These are phyloP conservation scores for Naegleria gruberi DNA, from an alignment of 208 protist species.

Conservation along the genomic window DNA sequence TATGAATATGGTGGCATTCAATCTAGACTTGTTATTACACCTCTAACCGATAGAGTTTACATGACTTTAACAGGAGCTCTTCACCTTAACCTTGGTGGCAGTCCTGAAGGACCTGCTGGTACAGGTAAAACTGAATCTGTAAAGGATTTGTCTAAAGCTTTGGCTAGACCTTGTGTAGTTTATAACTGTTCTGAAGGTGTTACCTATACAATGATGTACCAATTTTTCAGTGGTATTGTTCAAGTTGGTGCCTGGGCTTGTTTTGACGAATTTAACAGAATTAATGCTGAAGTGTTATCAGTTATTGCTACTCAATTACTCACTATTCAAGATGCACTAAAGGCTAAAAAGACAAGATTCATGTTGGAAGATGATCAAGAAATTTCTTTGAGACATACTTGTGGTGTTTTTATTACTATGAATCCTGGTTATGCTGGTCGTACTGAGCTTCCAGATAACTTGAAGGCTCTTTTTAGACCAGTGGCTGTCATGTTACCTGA, in stretches of 20 bases:
- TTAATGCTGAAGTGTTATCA: slow-evolving; percentile 96
- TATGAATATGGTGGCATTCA: slow-evolving; percentile 95
- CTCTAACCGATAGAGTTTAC: slow-evolving; percentile 94
- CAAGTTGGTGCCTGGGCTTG: slow-evolving; percentile 95
- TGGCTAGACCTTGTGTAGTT: slow-evolving; percentile 90
- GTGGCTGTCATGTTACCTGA: slow-evolving; percentile 96
- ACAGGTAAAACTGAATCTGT: slow-evolving; percentile 94
- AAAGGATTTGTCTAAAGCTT: slow-evolving; percentile 91
- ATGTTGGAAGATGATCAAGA: slow-evolving; percentile 87
- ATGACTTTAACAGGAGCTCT: slow-evolving; percentile 93
- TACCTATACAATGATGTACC: slow-evolving; percentile 95
- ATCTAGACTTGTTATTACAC: slow-evolving; percentile 92
- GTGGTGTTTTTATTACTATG: slow-evolving; percentile 97
- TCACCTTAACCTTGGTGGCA: slow-evolving; percentile 84
- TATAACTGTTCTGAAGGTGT: slow-evolving; percentile 96
- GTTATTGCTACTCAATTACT: slow-evolving; percentile 93
- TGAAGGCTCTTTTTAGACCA: slow-evolving; percentile 94
- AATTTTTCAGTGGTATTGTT: slow-evolving; percentile 91
- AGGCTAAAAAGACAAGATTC: slow-evolving; percentile 41
- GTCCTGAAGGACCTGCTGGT: slow-evolving; percentile 82
- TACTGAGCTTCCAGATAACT: slow-evolving; percentile 95
- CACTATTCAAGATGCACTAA: slow-evolving; percentile 84
- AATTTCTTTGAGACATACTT: slow-evolving; percentile 82
- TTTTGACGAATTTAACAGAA: slow-evolving; percentile 97
- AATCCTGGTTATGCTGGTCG: slow-evolving; percentile 98